Conservation (phyloP, 768 basidiomycete genomes). For the Lyophyllum decastes region DNA sequence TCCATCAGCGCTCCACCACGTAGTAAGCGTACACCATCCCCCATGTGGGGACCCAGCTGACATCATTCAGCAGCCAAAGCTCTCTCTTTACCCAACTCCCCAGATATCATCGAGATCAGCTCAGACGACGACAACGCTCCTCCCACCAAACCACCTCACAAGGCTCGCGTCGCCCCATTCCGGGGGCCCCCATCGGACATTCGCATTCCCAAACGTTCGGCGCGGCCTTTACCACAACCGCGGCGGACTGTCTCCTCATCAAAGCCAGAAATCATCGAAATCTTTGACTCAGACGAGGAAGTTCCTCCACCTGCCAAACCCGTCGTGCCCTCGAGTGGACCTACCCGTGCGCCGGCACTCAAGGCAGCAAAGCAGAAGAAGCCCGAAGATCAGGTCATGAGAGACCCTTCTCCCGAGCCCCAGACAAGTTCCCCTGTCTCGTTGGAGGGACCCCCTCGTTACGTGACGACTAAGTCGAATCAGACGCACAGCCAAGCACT, state of each 20-base stretch:
- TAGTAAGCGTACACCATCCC: neutral
- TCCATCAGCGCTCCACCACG: neutral
- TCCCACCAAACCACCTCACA: neutral
- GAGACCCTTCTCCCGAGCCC: neutral
- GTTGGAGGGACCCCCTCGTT: neutral
- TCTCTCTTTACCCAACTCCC: neutral
- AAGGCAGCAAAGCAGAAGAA: neutral
- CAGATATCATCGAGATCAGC: conserved; percentile 11
- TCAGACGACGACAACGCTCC: conserved; percentile 1
- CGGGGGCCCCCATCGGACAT: conserved; percentile 5
- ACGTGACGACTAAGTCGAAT: neutral
- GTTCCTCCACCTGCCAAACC: neutral
- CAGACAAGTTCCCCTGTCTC: neutral
- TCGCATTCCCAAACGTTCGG: neutral
- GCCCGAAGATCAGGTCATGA: neutral
- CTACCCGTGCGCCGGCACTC: neutral
- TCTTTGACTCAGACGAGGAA: conserved; percentile 10
- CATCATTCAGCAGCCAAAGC: neutral
- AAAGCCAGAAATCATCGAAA: neutral
- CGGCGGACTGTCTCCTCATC: neutral
- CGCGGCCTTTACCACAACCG: neutral
- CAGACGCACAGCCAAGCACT: neutral
- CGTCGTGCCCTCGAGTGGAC: neutral
- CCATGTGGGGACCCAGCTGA: neutral
- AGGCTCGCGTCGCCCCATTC: neutral